Evolutionary conservation across 805 yeast genomes (phyloP).

Genomic region (Hanseniaspora nectarophila): DNA sequence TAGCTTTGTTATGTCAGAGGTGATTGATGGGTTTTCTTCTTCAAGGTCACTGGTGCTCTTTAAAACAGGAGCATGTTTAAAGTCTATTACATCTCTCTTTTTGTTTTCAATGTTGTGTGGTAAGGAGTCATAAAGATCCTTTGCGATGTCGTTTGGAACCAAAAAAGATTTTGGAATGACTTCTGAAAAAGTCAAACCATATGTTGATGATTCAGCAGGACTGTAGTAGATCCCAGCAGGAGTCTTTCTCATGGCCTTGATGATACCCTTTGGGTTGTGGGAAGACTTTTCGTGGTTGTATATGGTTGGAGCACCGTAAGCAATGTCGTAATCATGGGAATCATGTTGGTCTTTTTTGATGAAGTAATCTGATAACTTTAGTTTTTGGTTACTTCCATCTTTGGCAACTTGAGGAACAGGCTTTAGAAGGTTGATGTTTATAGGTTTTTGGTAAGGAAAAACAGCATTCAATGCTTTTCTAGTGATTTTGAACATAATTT

Average conservation of each 20-base stretch:
- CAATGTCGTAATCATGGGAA: not conserved
- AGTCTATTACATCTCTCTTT: slow-evolving; percentile 24
- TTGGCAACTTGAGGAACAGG: not conserved
- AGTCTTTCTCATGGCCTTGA: slow-evolving; percentile 27
- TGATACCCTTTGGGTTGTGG: slow-evolving; percentile 44
- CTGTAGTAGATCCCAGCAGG: slow-evolving; percentile 50
- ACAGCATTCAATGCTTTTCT: not conserved
- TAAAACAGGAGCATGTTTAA: slow-evolving; percentile 32
- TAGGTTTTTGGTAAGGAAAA: not conserved
- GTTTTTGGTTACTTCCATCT: slow-evolving; percentile 2
- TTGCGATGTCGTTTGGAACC: slow-evolving; percentile 50
- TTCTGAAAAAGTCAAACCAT: slow-evolving; percentile 34
- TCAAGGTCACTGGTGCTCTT: slow-evolving; percentile 19
- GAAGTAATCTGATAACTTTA: slow-evolving; percentile 3
- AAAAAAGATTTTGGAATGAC: slow-evolving; percentile 59
- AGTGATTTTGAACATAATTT: not conserved
- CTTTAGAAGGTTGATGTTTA: not conserved
- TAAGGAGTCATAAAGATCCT: slow-evolving; percentile 24
- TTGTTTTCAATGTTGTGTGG: slow-evolving; percentile 23
- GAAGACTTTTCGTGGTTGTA: slow-evolving; percentile 56
- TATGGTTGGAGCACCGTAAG: slow-evolving; percentile 36
- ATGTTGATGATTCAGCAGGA: slow-evolving; percentile 55
- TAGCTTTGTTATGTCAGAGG: not conserved
- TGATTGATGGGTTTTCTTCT: not conserved
- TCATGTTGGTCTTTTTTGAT: not conserved